Base-by-base conservation (phyloP, 768 basidiomycete species). In the Mrakia hoshinonis region DNA sequence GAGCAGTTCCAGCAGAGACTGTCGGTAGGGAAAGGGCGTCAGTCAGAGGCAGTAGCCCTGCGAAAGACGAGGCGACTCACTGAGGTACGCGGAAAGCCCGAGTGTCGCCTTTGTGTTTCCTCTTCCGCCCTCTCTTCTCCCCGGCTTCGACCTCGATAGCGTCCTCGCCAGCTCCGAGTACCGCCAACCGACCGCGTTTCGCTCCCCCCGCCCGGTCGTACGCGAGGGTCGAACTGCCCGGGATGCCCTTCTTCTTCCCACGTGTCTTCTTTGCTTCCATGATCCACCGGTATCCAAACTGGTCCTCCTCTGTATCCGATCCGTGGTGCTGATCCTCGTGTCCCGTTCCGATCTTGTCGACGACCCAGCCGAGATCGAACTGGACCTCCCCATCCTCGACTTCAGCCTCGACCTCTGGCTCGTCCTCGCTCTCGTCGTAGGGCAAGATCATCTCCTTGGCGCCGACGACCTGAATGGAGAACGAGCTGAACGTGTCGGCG, bases 311-410 rank as follows among this genome's bases (percentile, higher is more conserved):
- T 1, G 10, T 31, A 2, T 39, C 58, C 31, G 13, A 26, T 12
- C 31, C 55, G 6, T 12, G 18, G 1, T 34, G 18, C 12, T 5
- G 26, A 4, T 60, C 9, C 31, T 60, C 29, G 31, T 36, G 13
- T 9, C 34, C 22, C 31, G 12, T 31, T 6, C 69, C 69, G 15
- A 64, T 24, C 1, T n/a, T 12, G 12, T 70, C 69, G 9, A 70
- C 46, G 15, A 70, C 49, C 61, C 61, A 70, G 18, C 69, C 69
- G 15, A 63, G n/a, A 34, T 70, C 69, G 36, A 26, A 20, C 20
- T 24, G 34, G 6, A 12, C 64, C 20, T 15, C 46, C 29, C 29
- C 67, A 12, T 58, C 54, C 43, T 60, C 58, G 1, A 46, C 36
- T n/a, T 43, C 52, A 18, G 48, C 7, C 49, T 5, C 9, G 20